Percentiles rank a stretch among this genome's conserved stretches.
phyloP scores from a whole-genome alignment of 163 green algal genomes.

The Smithsoniella earleae region DNA sequence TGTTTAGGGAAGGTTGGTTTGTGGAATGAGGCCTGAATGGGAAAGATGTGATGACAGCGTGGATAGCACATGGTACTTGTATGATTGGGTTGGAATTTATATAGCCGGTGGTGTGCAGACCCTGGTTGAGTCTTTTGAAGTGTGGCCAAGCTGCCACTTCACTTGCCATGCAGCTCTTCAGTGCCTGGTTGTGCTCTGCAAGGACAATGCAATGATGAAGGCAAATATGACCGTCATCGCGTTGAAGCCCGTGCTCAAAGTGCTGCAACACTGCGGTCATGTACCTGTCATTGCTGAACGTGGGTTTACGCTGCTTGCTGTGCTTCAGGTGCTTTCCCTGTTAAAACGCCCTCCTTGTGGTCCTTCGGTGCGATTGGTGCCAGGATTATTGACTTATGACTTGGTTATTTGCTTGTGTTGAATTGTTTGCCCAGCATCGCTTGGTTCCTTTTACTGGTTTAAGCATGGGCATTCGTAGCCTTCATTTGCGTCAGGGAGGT shows the following conservation, averaged over 20 bases:
- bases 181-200: slow-evolving; percentile 27
- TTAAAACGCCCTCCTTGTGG: no score
- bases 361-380: no score
- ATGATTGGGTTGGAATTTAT: neutral
- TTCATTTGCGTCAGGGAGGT: no score
- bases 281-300: neutral
- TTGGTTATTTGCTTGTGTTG: no score
- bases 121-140: slow-evolving; percentile 6
- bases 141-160: neutral
- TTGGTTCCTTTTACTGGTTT: no score
- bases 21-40: no score
- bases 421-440: no score
- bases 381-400: no score
- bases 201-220: slow-evolving; percentile 31
- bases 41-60: no score
- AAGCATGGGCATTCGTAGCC: no score
- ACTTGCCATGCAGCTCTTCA: neutral
- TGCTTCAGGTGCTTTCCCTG: slow-evolving; percentile 28
- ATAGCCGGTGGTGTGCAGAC: neutral
- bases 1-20: no score
- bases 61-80: neutral
- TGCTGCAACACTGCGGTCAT: neutral
- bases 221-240: slow-evolving; percentile 20
- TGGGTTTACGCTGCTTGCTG: slow-evolving; percentile 26
- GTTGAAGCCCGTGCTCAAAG: neutral